Conservation (phyloP, 1,284 basidiomycete genomes). For the Anthracocystis walkeri region DNA sequence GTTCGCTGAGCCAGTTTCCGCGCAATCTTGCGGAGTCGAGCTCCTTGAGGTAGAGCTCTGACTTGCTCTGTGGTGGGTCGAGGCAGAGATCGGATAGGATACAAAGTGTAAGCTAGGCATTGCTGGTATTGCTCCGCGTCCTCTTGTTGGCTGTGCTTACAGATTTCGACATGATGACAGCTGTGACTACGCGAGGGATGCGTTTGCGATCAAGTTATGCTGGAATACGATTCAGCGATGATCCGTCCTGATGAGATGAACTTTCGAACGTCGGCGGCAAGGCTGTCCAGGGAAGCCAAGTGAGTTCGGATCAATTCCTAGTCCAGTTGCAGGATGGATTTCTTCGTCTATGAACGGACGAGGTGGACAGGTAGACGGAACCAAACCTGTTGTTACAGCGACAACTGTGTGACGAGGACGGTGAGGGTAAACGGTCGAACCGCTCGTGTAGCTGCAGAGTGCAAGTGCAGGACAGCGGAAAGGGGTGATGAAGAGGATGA, state of each 20-base stretch:
- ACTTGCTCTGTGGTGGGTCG: slow-evolving; percentile 45
- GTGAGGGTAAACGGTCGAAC: not conserved
- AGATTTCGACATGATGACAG: slow-evolving; percentile 41
- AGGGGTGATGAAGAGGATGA: not conserved
- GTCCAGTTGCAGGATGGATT: not conserved
- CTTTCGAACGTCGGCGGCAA: not conserved
- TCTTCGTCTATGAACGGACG: not conserved
- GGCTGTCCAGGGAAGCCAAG: not conserved
- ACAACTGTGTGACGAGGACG: not conserved
- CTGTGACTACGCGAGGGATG: not conserved
- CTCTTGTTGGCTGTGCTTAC: slow-evolving; percentile 15
- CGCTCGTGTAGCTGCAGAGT: slow-evolving; percentile 3
- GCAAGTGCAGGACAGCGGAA: not conserved
- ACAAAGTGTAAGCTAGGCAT: not conserved
- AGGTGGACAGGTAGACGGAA: not conserved
- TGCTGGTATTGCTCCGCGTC: not conserved
- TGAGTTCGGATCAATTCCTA: not conserved
- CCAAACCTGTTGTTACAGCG: not conserved
- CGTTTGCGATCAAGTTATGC: not conserved
- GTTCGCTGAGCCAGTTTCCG: slow-evolving; percentile 57
- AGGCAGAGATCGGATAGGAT: not conserved
- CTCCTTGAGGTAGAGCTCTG: slow-evolving; percentile 61
- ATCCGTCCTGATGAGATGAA: not conserved
- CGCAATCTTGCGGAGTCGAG: slow-evolving; percentile 63
- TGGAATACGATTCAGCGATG: not conserved